Evolutionary conservation across 306 rosid species (phyloP).

Genomic region (Dicorynia guianensis): DNA sequence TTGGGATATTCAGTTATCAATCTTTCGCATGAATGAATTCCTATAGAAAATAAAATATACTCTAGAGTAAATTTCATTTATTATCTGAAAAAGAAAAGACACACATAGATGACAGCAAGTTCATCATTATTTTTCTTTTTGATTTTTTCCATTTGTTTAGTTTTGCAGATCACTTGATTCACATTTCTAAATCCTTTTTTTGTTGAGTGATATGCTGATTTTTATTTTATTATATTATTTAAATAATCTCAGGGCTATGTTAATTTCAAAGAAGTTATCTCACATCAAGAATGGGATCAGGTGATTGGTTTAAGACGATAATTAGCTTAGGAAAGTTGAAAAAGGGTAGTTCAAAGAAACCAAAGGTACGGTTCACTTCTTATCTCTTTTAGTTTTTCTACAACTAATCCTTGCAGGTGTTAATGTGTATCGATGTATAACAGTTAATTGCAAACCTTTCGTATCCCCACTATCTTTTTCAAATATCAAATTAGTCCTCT

Average conservation of each 20-base stretch:
- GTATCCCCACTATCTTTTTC: slow-evolving; percentile 13
- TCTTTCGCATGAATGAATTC: neutral
- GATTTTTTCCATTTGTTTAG: slow-evolving; percentile 14
- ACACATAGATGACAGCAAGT: neutral
- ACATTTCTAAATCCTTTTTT: slow-evolving; percentile 14
- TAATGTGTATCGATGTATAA: neutral
- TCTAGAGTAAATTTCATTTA: neutral
- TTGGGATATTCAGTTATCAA: neutral
- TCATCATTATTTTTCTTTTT: neutral
- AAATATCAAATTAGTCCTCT: slow-evolving; percentile 5
- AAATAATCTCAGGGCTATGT: slow-evolving; percentile 54
- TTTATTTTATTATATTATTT: slow-evolving; percentile 24
- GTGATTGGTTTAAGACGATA: slow-evolving; percentile 85
- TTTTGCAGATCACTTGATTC: slow-evolving; percentile 8
- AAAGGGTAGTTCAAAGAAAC: slow-evolving; percentile 65
- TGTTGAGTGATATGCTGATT: slow-evolving; percentile 44
- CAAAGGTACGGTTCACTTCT: slow-evolving; percentile 60
- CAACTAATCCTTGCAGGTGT: neutral
- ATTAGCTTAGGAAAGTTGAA: slow-evolving; percentile 69
- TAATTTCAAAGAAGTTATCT: slow-evolving; percentile 44
- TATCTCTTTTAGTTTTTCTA: slow-evolving; percentile 16
- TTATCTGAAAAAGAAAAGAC: neutral
- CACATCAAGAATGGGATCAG: slow-evolving; percentile 77
- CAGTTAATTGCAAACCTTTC: neutral
- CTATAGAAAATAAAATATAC: neutral